Evolutionary conservation across 257 asterid species (phyloP).

Genomic region (Solanum pennellii): DNA sequence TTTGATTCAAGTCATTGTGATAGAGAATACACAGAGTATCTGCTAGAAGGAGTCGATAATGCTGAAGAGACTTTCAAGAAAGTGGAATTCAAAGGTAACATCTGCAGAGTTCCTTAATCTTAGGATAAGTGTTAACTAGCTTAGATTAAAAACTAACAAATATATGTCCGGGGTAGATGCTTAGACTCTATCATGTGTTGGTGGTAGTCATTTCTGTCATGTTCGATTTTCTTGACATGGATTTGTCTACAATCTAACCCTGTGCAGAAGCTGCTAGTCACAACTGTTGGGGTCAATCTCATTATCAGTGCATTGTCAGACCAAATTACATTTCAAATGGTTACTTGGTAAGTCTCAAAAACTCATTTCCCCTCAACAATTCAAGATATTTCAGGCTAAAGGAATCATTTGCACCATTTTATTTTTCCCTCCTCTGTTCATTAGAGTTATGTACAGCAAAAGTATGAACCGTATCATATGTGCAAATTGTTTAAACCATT

Average conservation of each 20-base stretch:
- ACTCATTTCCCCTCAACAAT: background rate
- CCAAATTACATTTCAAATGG: background rate
- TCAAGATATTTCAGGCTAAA: background rate
- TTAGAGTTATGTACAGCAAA: background rate
- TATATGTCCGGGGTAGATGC: background rate
- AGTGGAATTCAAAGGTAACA: background rate
- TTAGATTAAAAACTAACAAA: background rate
- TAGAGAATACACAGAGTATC: background rate
- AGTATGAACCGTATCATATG: background rate
- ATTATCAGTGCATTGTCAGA: background rate
- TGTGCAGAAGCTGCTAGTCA: background rate
- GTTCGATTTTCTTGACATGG: background rate
- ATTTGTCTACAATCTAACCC: background rate
- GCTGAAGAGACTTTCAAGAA: background rate
- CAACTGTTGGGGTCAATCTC: background rate
- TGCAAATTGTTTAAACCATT: background rate
- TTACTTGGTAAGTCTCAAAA: background rate
- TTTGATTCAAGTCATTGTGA: background rate
- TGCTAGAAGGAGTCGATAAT: background rate
- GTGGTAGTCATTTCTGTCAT: background rate
- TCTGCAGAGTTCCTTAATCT: background rate
- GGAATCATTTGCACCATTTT: background rate
- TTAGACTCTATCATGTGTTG: background rate
- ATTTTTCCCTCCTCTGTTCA: background rate
- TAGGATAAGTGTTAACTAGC: background rate